Percentiles rank a stretch among this genome's conserved stretches.
Conservation (phyloP, 2,329 filamentous ascomycete genomes). For the Aureobasidium sp. region DNA sequence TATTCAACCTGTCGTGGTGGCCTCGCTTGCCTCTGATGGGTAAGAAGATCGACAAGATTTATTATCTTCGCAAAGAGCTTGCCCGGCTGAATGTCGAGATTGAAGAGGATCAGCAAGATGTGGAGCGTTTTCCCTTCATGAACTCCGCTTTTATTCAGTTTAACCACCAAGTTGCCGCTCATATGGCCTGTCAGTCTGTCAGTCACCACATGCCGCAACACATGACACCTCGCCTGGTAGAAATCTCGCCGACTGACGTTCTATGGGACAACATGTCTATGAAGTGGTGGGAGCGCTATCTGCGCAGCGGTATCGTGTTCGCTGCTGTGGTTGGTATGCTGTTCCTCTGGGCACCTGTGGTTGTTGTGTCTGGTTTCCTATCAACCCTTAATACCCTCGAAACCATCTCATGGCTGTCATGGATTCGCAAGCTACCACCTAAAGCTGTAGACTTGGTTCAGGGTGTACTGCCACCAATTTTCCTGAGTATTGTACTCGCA, state of each 20-base stretch:
- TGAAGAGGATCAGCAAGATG: constrained; percentile 77
- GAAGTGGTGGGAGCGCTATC: constrained; percentile 84
- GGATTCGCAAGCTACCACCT: constrained; percentile 56
- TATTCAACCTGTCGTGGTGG: constrained; percentile 59
- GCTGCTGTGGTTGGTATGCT: constrained; percentile 65
- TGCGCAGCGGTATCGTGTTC: constrained; percentile 61
- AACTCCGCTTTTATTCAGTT: constrained; percentile 98
- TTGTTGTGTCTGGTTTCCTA: constrained; percentile 77
- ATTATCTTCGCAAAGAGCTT: constrained; percentile 79
- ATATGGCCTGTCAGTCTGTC: constrained; percentile 93
- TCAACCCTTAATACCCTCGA: constrained; percentile 70
- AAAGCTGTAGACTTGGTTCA: constrained; percentile 62
- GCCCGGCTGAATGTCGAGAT: constrained; percentile 88
- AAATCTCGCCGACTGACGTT: constrained; percentile 87
- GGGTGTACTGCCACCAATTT: constrained; percentile 74
- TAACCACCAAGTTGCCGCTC: constrained; percentile 92
- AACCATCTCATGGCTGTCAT: constrained; percentile 58
- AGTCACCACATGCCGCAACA: constrained; percentile 87
- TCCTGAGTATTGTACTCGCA: constrained; percentile 71
- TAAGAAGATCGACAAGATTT: constrained; percentile 91
- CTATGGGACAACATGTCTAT: constrained; percentile 97
- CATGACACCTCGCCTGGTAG: constrained; percentile 88
- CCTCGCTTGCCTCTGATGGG: constrained; percentile 49
- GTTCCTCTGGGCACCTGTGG: constrained; percentile 82
- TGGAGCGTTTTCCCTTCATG: constrained; percentile 83